Evolutionary conservation across 495 filamentous ascomycete genomes (phyloP), one percentile per base, ranked within the genome.

Genomic region (Lentithecium fluviatile): DNA sequence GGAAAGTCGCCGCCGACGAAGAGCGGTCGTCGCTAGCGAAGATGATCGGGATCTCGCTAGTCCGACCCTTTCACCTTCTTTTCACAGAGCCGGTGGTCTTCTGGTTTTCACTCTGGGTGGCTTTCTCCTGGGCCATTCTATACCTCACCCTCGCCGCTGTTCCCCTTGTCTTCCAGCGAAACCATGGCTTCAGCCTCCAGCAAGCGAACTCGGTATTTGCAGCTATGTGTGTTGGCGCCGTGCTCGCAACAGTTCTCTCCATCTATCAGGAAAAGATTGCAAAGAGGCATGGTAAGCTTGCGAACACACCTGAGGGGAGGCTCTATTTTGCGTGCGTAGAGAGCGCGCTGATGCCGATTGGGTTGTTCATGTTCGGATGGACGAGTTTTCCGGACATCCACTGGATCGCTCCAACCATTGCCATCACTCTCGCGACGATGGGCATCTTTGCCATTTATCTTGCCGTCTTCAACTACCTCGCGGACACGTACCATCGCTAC

Each of bases 71-170:
- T 74, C 83, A 89, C 58, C 79, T 97, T 29, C 85, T 97, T 21
- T 75, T 89, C 66, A 96, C 91, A 11, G 93, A 97, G 66, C 89
- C 92, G 0, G 90, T 96, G 12, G 91, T 97, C 19, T 96, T 96
- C 76, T 95, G 88, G 77, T 97, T 96, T 74, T 92, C 88, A 21
- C 76, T 95, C 13, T 97, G 93, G 93, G 84, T 89, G 4, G 79
- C 90, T 6, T 96, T 97, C 73, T 85, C 83, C 49, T 97, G 92
- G 93, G 91, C 87, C 1, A 82, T 95, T 0, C 80, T 97, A 0
- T 97, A 96, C 73, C 78, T 97, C 24, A 88, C 86, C 29, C 91
- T 94, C 65, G 80, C 82, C 29, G 86, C 84, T 4, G 81, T 97
- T 24, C 90, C 91, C 0, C 78, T 93, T 12, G 84, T 95, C 53